Percentiles rank a stretch among this genome's conserved stretches.
Evolutionary conservation across 306 rosid genomes (phyloP).

Genomic region (Senna tora): DNA sequence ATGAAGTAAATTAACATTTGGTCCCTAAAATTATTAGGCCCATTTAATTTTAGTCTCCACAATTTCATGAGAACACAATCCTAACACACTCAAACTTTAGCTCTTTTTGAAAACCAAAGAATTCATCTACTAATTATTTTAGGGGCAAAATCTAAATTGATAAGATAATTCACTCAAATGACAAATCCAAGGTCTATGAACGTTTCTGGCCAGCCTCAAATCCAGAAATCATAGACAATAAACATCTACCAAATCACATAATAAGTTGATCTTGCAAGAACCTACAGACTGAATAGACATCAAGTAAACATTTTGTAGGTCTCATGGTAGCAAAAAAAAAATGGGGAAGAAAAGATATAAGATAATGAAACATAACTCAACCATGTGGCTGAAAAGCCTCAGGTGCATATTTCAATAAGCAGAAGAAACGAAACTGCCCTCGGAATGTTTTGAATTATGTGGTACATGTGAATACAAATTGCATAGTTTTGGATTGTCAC

Average conservation of each 20-base stretch:
- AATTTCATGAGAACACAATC: too few relatives aligned
- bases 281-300: not conserved
- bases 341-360: not conserved
- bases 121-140: too few relatives aligned
- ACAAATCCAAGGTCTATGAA: not conserved
- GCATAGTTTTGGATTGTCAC: slow-evolving; percentile 12
- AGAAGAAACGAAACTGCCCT: not conserved
- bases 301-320: not conserved
- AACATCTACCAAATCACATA: not conserved
- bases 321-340: not conserved
- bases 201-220: not conserved
- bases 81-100: too few relatives aligned
- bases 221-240: not conserved
- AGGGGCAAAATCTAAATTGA: too few relatives aligned
- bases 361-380: slow-evolving; percentile 3
- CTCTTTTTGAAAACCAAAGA: too few relatives aligned
- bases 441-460: not conserved
- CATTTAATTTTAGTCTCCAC: too few relatives aligned
- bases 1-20: too few relatives aligned
- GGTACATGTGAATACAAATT: slow-evolving; percentile 29
- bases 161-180: not conserved
- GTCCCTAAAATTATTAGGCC: too few relatives aligned
- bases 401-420: not conserved
- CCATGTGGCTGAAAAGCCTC: not conserved
- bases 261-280: not conserved